These are phyloP conservation scores for Coemansia sp. DNA, from an alignment of 192 early-diverging fungal species.

Conservation along the genomic window DNA sequence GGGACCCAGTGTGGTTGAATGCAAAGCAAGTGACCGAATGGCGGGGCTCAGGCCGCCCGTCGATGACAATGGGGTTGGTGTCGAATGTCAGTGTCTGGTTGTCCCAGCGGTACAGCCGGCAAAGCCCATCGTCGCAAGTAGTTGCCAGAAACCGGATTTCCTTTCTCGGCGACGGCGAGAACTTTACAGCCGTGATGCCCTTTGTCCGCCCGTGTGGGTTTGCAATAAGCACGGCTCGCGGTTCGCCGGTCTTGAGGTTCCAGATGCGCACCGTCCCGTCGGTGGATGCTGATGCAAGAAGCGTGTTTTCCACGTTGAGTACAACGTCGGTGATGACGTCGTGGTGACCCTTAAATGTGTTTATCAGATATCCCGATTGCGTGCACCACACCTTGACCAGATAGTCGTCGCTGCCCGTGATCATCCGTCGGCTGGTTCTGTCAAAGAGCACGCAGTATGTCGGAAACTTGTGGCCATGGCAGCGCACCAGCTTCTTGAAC, in stretches of 20 bases:
- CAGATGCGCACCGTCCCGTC: conserved; percentile 79
- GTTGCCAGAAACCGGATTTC: conserved; percentile 70
- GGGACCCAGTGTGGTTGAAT: conserved; percentile 77
- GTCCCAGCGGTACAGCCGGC: conserved; percentile 74
- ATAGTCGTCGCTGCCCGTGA: conserved; percentile 88
- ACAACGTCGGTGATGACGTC: conserved; percentile 76
- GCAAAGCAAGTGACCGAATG: conserved; percentile 61
- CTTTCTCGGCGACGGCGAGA: conserved; percentile 73
- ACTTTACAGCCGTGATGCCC: conserved; percentile 63
- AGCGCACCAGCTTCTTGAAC: conserved; percentile 58
- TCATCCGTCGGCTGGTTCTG: conserved; percentile 65
- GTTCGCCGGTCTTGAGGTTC: conserved; percentile 70
- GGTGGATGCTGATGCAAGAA: conserved; percentile 73
- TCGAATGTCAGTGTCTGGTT: conserved; percentile 58
- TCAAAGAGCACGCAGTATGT: conserved; percentile 81
- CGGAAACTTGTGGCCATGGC: conserved; percentile 73
- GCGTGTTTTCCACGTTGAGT: conserved; percentile 74
- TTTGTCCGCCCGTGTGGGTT: conserved; percentile 54
- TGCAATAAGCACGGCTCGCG: conserved; percentile 59
- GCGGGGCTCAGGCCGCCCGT: conserved; percentile 56
- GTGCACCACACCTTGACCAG: conserved; percentile 86
- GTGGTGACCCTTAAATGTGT: conserved; percentile 79
- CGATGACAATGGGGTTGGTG: conserved; percentile 55
- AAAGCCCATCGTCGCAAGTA: conserved; percentile 69
- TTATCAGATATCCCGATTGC: conserved; percentile 71